These are phyloP conservation scores for Globisporangium emineosum DNA, from an alignment of 352 stramenopile genomes.

Conservation along the genomic window DNA sequence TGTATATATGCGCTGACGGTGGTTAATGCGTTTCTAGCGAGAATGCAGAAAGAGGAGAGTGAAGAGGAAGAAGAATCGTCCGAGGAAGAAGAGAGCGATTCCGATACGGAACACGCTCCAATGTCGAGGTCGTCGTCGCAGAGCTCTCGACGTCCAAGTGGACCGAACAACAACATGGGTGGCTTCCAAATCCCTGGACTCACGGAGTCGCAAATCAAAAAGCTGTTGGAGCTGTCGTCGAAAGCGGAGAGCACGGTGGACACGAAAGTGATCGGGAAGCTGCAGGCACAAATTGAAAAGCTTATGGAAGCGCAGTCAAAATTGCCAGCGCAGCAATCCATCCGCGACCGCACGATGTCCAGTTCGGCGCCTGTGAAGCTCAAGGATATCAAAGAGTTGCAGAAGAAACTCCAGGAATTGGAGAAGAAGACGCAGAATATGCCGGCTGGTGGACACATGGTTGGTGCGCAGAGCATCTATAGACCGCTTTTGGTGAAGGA, in stretches of 20 bases:
- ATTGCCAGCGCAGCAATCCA: slow-evolving; percentile 20
- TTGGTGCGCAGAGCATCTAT: slow-evolving; percentile 27
- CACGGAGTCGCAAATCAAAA: slow-evolving; percentile 60
- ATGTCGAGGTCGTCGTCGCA: slow-evolving; percentile 20
- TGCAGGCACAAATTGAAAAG: slow-evolving; percentile 75
- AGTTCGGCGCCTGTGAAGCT: slow-evolving; percentile 44
- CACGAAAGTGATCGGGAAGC: slow-evolving; percentile 46
- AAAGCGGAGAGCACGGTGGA: slow-evolving; percentile 50
- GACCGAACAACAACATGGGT: neutral
- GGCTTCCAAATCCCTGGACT: slow-evolving; percentile 51
- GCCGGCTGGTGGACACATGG: neutral
- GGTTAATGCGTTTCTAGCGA: slow-evolving; percentile 20
- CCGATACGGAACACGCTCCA: slow-evolving; percentile 45
- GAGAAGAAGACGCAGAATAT: slow-evolving; percentile 72
- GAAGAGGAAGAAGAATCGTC: slow-evolving; percentile 50
- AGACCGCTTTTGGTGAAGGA: slow-evolving; percentile 64
- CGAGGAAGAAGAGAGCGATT: slow-evolving; percentile 73
- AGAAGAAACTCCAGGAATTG: slow-evolving; percentile 70
- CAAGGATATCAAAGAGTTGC: slow-evolving; percentile 73
- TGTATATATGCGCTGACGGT: neutral
- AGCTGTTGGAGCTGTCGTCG: slow-evolving; percentile 58
- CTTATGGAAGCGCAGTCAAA: slow-evolving; percentile 48
- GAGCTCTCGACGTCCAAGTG: slow-evolving; percentile 13
- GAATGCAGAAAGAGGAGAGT: slow-evolving; percentile 61
- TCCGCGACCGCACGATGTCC: slow-evolving; percentile 30